These are phyloP conservation scores for Fusarium sp. DNA, from an alignment of 2,329 filamentous ascomycete species.

Conservation along the genomic window DNA sequence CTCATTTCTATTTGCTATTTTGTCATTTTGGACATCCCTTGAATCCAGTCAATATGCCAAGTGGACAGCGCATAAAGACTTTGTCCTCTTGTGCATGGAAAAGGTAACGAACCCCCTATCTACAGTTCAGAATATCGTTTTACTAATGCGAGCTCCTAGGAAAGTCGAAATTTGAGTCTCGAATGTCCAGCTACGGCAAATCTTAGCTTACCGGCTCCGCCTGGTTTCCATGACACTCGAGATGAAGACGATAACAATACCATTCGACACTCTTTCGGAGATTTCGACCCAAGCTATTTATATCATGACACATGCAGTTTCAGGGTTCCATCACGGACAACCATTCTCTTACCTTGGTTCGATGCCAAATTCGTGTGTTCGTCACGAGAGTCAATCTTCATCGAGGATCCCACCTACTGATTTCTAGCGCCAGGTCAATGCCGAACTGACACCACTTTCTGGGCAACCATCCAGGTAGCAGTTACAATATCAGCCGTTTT, in stretches of 20 bases:
- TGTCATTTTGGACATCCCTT: neutral
- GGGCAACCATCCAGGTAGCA: neutral
- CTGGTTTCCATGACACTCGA: neutral
- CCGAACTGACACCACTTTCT: neutral
- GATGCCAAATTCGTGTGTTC: neutral
- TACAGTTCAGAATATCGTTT: neutral
- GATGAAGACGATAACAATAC: neutral
- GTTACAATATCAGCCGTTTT: neutral
- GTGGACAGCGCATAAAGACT: neutral
- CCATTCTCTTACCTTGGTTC: neutral
- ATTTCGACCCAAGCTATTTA: neutral
- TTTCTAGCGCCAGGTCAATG: neutral
- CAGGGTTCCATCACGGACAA: neutral
- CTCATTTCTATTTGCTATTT: neutral
- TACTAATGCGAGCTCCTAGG: neutral
- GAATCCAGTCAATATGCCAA: neutral
- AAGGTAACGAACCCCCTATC: neutral
- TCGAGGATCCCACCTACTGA: neutral
- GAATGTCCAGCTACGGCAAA: neutral
- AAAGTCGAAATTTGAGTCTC: neutral
- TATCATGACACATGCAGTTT: neutral
- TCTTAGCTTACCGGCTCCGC: neutral
- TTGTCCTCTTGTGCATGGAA: neutral
- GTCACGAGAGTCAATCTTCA: neutral
- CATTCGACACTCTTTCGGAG: neutral